A percentile compares a stretch with the other conserved stretches of the same genome.
Evolutionary conservation across 2,329 filamentous ascomycete species (phyloP).

Genomic region (Fusarium paranaense): DNA sequence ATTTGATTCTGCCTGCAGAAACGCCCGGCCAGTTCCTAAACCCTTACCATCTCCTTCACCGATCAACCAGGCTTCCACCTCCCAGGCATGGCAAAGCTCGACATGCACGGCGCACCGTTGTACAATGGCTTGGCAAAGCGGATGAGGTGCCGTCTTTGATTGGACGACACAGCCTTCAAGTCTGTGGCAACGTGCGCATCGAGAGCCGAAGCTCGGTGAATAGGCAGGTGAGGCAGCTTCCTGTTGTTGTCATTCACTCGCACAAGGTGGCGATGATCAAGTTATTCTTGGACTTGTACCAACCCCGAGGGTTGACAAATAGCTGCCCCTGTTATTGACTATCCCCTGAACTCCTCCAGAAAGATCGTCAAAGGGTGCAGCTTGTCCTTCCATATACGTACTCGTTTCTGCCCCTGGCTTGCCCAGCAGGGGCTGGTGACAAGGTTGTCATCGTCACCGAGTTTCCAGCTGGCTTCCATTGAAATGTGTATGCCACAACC

Average conservation of each 20-base stretch:
- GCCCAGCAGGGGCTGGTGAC: neutral
- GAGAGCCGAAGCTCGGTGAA: conserved; percentile 15
- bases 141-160: neutral
- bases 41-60: conserved; percentile 28
- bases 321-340: neutral
- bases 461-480: neutral
- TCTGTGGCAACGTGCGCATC: neutral
- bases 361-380: conserved; percentile 18
- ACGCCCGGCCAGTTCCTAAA: conserved; percentile 8
- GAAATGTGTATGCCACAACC: neutral
- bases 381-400: neutral
- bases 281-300: neutral
- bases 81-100: conserved; percentile 10
- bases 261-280: neutral
- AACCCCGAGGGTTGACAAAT: neutral
- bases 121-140: conserved; percentile 5
- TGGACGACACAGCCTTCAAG: neutral
- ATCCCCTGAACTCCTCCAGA: conserved; percentile 17
- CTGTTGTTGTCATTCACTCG: neutral
- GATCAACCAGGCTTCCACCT: conserved; percentile 15
- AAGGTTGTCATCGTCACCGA: neutral
- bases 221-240: neutral
- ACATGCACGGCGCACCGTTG: conserved; percentile 1
- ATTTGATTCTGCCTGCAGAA: conserved; percentile 40
- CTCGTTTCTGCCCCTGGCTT: conserved; percentile 3